Base-by-base conservation (phyloP, 345 rosid genomes). In the Melaleuca quinquenervia region DNA sequence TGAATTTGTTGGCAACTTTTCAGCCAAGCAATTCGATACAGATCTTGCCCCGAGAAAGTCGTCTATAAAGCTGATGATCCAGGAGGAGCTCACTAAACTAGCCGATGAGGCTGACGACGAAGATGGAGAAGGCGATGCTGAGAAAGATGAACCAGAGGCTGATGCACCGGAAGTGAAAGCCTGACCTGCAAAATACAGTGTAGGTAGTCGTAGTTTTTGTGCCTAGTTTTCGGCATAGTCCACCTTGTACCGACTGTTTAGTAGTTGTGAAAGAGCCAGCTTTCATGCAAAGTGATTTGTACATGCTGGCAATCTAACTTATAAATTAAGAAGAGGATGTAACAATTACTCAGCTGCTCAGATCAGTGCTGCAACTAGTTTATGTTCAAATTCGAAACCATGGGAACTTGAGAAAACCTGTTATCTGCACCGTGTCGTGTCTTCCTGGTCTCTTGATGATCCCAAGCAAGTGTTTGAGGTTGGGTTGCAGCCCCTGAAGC, bases 31-130 rank as follows among this genome's bases (percentile, higher is more conserved):
- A 85, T 96, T 91, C 56, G 87, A 88, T 3, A 84, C 84, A 0
- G 93, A 93, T 88, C 94, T 95, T 58, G 85, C 91, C n/a, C 85
- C 90, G 20, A 94, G 92, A 87, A 96, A 94, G 90, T 88, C 98
- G 60, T 89, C 92, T 7, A 93, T 96, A 90, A 96, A 96, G 93
- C 45, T 88, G 74, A 92, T 95, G 92, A 95, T 96, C 85, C 99
- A 95, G 87, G 97, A 93, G 29, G 99, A 96, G 92, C 99, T 96
- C 55, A 93, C 96, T 18, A 96, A 95, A 91, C 87, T 96, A 88
- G 98, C 98, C 8, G 95, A 94, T 18, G 98, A 92, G 76, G 95
- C 87, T 3, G 98, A 94, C 3, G 94, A 93, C 12, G 98, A 94
- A 11, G 96, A 90, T 1, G 98, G 89, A 32, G 97, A 90, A 74